phyloP scores from a whole-genome alignment of 2,329 filamentous ascomycete species.

The Passalora sequoiae region DNA sequence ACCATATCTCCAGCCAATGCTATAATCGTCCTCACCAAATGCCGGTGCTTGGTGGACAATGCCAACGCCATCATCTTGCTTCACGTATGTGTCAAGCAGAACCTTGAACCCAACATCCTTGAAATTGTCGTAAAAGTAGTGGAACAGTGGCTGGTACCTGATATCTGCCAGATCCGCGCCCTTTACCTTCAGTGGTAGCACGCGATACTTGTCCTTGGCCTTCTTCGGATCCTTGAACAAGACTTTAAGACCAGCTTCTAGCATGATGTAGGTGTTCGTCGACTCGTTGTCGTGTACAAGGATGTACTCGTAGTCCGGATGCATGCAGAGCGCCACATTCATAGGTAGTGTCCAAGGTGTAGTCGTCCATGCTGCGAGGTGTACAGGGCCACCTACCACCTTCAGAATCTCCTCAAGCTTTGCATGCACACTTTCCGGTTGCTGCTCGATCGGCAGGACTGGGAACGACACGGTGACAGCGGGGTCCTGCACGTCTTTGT shows the following conservation, averaged over 20 bases:
- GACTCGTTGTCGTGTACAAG: constrained; percentile 80
- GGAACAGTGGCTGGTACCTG: constrained; percentile 83
- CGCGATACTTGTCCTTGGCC: constrained; percentile 85
- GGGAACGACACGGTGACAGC: constrained; percentile 86
- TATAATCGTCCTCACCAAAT: constrained; percentile 95
- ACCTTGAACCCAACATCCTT: constrained; percentile 79
- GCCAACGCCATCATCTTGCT: constrained; percentile 82
- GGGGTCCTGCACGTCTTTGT: constrained; percentile 87
- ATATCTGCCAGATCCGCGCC: constrained; percentile 82
- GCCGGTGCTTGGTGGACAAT: constrained; percentile 91
- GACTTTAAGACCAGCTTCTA: constrained; percentile 74
- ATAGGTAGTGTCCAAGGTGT: constrained; percentile 84
- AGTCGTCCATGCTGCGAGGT: constrained; percentile 82
- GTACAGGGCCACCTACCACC: constrained; percentile 49
- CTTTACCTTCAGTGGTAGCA: constrained; percentile 66
- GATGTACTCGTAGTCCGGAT: constrained; percentile 80
- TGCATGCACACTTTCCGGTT: constrained; percentile 26
- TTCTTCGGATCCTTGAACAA: constrained; percentile 95
- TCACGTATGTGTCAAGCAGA: constrained; percentile 79
- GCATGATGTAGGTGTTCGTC: constrained; percentile 76
- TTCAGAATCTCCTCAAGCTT: constrained; percentile 30
- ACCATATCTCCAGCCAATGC: constrained; percentile 68
- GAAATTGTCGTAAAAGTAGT: constrained; percentile 86
- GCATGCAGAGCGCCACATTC: constrained; percentile 68
- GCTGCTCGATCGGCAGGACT: constrained; percentile 47